Base-by-base conservation (phyloP, 2,329 filamentous ascomycete genomes). In the Pseudogymnoascus sp. region DNA sequence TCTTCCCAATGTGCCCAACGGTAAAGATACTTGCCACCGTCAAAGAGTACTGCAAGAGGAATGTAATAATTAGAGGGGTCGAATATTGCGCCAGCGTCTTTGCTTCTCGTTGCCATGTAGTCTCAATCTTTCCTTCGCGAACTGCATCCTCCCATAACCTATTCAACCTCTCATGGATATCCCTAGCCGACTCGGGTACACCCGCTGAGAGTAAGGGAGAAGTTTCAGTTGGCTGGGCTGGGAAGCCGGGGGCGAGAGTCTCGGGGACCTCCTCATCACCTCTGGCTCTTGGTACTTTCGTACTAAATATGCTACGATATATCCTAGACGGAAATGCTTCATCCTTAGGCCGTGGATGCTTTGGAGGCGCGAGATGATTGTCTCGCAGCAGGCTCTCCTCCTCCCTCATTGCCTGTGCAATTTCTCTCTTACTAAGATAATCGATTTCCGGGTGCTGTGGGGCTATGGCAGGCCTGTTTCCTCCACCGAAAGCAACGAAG, bases 81-180 rank as follows among this genome's bases (percentile, higher is more conserved):
- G 89, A 88, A 73, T 93, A 93, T 67, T 83, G 81, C 31, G 83
- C 78, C 43, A 98, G 82, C 1, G 92, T 92, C 78, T 93, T 92
- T 45, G 89, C 82, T 79, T 98, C 93, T 67, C 93, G 86, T 75
- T 90, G 88, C 92, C 93, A 98, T 4, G 92, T 96, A 4, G 93
- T 97, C 62, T 88, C 87, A 68, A 98, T 93, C 72, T 86, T 84
- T 10, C 92, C 92, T 0, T 89, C 84, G 0, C 85, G 83, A 10
- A 97, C 90, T 0, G 93, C 93, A 67, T 92, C 89, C 67, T 93
- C 88, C 92, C 92, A 96, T 72, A 90, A 88, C 70, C 86, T 82
- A 69, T 89, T 85, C 61, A 93, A 79, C 62, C 83, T 80, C 54
- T 85, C 84, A 4, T 81, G 77, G 4, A 79, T 64, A 79, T 79